Evolutionary conservation across 768 basidiomycete genomes (phyloP).

Genomic region (Phlebiopsis gigantea): DNA sequence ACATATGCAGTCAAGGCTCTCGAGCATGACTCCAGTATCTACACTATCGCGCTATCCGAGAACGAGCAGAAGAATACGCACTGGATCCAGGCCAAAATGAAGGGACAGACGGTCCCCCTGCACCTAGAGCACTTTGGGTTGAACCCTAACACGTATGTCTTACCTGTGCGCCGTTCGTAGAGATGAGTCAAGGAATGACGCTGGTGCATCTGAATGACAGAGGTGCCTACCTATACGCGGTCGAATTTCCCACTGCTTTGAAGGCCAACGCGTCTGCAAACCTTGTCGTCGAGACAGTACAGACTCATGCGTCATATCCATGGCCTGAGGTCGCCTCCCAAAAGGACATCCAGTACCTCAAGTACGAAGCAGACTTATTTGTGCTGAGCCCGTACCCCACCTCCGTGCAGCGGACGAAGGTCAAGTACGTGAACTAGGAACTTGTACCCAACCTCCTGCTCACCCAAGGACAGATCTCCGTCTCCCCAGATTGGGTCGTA

Average conservation of each 20-base stretch:
- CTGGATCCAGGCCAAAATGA: slow-evolving; percentile 77
- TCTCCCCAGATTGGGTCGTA: slow-evolving; percentile 66
- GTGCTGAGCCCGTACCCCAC: slow-evolving; percentile 83
- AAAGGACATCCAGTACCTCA: slow-evolving; percentile 71
- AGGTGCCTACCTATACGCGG: slow-evolving; percentile 48
- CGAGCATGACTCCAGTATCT: slow-evolving; percentile 51
- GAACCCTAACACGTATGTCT: slow-evolving; percentile 48
- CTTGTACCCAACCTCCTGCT: background rate
- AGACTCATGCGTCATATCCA: slow-evolving; percentile 73
- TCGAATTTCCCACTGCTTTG: slow-evolving; percentile 58
- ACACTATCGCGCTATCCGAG: slow-evolving; percentile 62
- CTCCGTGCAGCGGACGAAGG: slow-evolving; percentile 77
- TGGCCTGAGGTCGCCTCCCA: slow-evolving; percentile 73
- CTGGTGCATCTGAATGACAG: slow-evolving; percentile 16
- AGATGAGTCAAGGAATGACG: background rate
- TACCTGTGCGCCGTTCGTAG: background rate
- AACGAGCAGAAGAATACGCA: slow-evolving; percentile 64
- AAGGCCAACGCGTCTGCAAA: slow-evolving; percentile 58
- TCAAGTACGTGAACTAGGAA: slow-evolving; percentile 46
- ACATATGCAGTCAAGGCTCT: slow-evolving; percentile 81
- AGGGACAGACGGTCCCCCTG: slow-evolving; percentile 58
- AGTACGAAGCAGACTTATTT: slow-evolving; percentile 72
- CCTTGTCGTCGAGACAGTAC: slow-evolving; percentile 72
- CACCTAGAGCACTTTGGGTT: slow-evolving; percentile 42
- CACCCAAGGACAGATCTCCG: slow-evolving; percentile 46